These are phyloP conservation scores for Withania somnifera DNA, from an alignment of 305 asterid genomes.

Conservation along the genomic window DNA sequence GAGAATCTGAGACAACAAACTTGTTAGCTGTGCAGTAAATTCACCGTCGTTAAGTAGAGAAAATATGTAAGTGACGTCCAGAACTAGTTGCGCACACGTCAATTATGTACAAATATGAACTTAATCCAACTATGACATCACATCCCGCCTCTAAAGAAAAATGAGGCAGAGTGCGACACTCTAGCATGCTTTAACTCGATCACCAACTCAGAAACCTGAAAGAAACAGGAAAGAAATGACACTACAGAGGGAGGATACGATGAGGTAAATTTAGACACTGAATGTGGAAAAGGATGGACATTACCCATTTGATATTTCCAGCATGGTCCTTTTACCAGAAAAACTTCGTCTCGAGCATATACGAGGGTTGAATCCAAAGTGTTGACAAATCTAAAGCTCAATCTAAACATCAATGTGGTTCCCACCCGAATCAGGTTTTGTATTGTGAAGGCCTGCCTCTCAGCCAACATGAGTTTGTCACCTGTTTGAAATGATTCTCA, in stretches of 20 bases:
- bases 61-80: background rate
- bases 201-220: constrained; percentile 8
- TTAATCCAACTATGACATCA: background rate
- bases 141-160: constrained; percentile 25
- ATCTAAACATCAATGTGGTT: constrained; percentile 1
- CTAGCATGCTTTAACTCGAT: constrained; percentile 11
- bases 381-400: background rate
- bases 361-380: background rate
- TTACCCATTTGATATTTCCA: background rate
- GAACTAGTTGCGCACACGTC: background rate
- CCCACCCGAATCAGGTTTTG: constrained; percentile 20
- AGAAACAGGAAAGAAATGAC: background rate
- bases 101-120: constrained; percentile 3
- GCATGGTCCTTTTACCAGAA: background rate
- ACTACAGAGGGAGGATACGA: background rate
- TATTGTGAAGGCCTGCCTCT: constrained; percentile 39
- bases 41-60: background rate
- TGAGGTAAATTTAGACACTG: background rate
- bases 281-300: background rate
- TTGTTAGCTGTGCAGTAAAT: background rate
- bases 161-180: constrained; percentile 23
- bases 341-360: background rate
- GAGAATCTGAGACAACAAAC: background rate
- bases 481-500: constrained; percentile 30
- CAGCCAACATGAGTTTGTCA: constrained; percentile 46